Evolutionary conservation across 495 filamentous ascomycete genomes (phyloP).

Genomic region (Platismatia glauca): DNA sequence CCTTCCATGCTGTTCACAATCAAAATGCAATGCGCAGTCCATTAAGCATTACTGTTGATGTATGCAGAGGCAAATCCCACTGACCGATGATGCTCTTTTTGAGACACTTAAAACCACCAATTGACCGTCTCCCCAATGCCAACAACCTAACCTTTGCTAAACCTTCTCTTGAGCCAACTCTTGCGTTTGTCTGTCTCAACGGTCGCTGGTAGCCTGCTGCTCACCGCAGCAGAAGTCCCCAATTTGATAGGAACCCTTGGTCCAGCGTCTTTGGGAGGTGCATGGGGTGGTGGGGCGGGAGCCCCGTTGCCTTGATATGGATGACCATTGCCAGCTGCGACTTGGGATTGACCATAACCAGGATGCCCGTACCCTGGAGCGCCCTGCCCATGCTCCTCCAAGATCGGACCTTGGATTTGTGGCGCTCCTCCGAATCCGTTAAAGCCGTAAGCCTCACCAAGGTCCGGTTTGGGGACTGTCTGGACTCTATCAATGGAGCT

Average conservation of each 20-base stretch:
- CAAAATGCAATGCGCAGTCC: slow-evolving; percentile 10
- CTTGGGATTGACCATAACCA: slow-evolving; percentile 21
- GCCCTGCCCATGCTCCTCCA: slow-evolving; percentile 31
- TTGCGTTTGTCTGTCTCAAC: slow-evolving; percentile 60
- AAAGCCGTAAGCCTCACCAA: slow-evolving; percentile 48
- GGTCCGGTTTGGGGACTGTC: slow-evolving; percentile 46
- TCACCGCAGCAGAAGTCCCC: slow-evolving; percentile 21
- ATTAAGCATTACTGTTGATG: slow-evolving; percentile 17
- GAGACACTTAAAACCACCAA: slow-evolving; percentile 14
- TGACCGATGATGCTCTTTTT: slow-evolving; percentile 1
- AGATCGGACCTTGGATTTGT: slow-evolving; percentile 30
- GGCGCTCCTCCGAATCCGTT: slow-evolving; percentile 41
- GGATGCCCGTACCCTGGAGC: slow-evolving; percentile 22
- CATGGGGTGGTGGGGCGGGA: slow-evolving; percentile 25
- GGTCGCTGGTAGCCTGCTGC: slow-evolving; percentile 28
- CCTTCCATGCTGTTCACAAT: slow-evolving; percentile 13
- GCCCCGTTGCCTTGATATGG: slow-evolving; percentile 30
- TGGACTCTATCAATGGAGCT: slow-evolving; percentile 73
- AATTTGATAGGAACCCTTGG: slow-evolving; percentile 20
- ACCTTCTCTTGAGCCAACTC: slow-evolving; percentile 78
- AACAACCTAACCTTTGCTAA: slow-evolving; percentile 52
- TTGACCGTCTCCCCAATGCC: slow-evolving; percentile 15
- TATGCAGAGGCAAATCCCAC: neutral
- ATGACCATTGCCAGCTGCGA: slow-evolving; percentile 18
- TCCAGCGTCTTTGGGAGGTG: slow-evolving; percentile 20